Base-by-base conservation (phyloP, 495 filamentous ascomycete genomes). In the Penicillium angulare region DNA sequence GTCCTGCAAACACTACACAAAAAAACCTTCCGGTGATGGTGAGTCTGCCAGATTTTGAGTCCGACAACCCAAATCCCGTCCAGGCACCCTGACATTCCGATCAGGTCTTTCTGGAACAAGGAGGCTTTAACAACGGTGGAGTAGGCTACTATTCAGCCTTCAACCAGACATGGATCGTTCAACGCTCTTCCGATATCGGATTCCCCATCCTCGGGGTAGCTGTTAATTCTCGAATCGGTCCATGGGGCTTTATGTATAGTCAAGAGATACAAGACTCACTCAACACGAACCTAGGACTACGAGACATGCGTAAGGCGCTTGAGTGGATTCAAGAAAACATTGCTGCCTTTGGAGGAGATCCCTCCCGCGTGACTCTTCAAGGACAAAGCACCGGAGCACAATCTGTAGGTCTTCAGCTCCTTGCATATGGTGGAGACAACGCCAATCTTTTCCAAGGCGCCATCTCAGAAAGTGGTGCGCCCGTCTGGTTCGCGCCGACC, bases 281-380 rank as follows among this genome's bases (percentile, higher is more conserved):
- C 3, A 20, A 18, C 16, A 38, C 35, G 4, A 79, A 74, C 51
- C 63, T 75, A 2, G 83, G 81, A 13, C 69, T 80, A 9, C 69
- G 83, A 10, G 82, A 86, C 63, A 78, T 84, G 59, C 77, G 82
- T 29, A 71, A 80, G 59, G 79, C 74, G 7, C 65, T 82, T 8
- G 68, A 81, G 62, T 59, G 56, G 56, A 38, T 59, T 12, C 47
- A 50, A 16, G 41, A 59, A 20, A 59, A 59, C 43, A 54, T 59
- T 13, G 46, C 35, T 10, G 21, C 12, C 2, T 59, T 59, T 27
- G 56, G 56, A 3, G 56, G 56, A 16, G 35, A 59, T 21, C 76
- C 73, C n/a, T 45, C 62, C 10, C 56, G 63, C 10, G 66, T 78
- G 6, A 75, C 69, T 3, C 64, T 75, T 31, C 71, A 65, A 67